Percentiles rank a stretch among this genome's conserved stretches.
Conservation (phyloP, 2,329 filamentous ascomycete species). For the Ceratocystis harringtonii region DNA sequence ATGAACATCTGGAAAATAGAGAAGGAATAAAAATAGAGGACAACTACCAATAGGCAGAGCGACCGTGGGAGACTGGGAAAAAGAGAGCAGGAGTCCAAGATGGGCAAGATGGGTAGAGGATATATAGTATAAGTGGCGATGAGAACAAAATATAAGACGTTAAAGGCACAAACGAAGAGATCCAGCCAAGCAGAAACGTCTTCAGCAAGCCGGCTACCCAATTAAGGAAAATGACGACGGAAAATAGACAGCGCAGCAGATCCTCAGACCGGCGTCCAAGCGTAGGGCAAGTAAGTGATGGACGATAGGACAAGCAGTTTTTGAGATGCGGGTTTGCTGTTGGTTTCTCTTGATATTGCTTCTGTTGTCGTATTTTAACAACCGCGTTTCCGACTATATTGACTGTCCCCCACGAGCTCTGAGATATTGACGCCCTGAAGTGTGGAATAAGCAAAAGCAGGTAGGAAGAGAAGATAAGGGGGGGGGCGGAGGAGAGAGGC, state of each 20-base stretch:
- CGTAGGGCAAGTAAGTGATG: background rate
- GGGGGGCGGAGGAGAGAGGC: background rate
- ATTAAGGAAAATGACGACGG: background rate
- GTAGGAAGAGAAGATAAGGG: background rate
- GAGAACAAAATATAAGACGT: background rate
- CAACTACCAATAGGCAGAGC: background rate
- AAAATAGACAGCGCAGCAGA: constrained; percentile 4
- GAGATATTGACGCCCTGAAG: constrained; percentile 1
- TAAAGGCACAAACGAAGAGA: background rate
- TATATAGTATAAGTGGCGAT: background rate
- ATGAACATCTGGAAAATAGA: constrained; percentile 10
- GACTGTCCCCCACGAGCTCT: background rate
- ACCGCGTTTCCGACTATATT: no score
- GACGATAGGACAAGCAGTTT: background rate
- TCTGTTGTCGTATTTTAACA: no score
- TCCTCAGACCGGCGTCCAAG: constrained; percentile 1
- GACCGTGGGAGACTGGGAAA: no score
- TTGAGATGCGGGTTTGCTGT: no score
- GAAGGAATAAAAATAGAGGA: constrained; percentile 9
- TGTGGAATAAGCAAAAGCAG: background rate
- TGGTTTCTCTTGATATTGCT: no score
- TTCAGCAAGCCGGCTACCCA: background rate
- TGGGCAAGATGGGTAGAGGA: background rate
- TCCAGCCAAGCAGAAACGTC: background rate
- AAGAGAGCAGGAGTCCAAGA: no score